Evolutionary conservation across 208 protist genomes (phyloP).

Genomic region (Naegleria fowleri): DNA sequence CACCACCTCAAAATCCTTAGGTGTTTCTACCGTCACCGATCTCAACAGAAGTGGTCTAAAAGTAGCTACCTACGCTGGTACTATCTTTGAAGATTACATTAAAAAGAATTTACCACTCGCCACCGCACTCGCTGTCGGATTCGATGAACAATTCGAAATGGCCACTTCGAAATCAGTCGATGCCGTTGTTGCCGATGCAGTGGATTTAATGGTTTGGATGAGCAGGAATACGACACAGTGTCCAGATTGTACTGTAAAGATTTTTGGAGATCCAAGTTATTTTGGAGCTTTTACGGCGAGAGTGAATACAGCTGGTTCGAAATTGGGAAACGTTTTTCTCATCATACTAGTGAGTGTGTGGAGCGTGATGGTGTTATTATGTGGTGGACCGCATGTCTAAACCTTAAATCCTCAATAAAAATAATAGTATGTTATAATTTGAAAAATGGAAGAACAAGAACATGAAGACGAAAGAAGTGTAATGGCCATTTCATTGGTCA

Average conservation of each 20-base stretch:
- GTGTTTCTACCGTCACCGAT: neutral
- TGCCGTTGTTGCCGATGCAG: neutral
- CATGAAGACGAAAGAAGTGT: too few species aligned
- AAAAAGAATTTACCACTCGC: neutral
- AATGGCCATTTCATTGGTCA: too few species aligned
- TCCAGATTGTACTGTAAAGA: neutral
- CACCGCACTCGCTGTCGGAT: neutral
- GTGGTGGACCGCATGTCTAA: too few species aligned
- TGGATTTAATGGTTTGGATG: neutral
- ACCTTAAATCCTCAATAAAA: too few species aligned
- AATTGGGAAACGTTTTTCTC: too few species aligned
- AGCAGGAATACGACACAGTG: neutral
- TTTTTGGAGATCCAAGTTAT: neutral
- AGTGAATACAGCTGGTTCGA: too few species aligned
- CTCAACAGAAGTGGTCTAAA: neutral
- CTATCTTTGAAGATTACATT: neutral
- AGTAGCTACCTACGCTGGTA: neutral
- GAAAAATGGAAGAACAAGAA: too few species aligned
- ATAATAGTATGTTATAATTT: too few species aligned
- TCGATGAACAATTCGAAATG: neutral
- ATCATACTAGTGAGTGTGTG: too few species aligned
- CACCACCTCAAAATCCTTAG: neutral
- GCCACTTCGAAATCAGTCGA: neutral
- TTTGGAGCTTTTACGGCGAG: neutral
- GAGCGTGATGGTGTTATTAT: too few species aligned